Evolutionary conservation across 345 rosid genomes (phyloP), one percentile per base, ranked within the genome.

Genomic region (Pistacia integerrima): DNA sequence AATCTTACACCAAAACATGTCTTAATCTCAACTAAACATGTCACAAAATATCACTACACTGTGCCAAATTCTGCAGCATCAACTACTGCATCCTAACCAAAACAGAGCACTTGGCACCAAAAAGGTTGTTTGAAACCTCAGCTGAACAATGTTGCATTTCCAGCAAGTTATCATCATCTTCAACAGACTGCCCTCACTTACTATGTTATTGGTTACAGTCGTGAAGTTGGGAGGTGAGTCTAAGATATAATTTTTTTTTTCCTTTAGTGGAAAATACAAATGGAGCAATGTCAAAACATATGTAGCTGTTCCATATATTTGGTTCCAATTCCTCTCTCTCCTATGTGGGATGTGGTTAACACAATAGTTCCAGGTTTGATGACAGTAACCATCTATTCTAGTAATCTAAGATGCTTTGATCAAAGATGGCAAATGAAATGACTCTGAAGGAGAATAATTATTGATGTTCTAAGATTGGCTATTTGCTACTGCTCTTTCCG

Each of bases 141-240:
- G 22, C 22, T 22, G 22, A 22, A 0, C 22, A 22, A 22, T 22
- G 22, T 22, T 22, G 22, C 22, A 22, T 22, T 22, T 22, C 22
- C 22, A 22, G 22, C 22, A 22, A 22, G 22, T 22, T 22, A 22
- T 22, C 22, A 22, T 22, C 22, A 22, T 22, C 22, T 22, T 22
- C 22, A 22, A 22, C 22, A 22, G 96, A 86, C 87, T 64, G 77
- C 82, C 41, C 80, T 92, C 9, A 90, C 98, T 28, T 94, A 92
- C 48, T 94, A 84, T 72, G 76, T 85, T 63, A 87, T 90, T 2
- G 98, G 98, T 28, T 90, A 81, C 81, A 90, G 88, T 17, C 96
- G 96, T 8, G 88, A 86, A 35, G 83, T 85, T 5, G 59, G 75
- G 68, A 84, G 95, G 90, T 79, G 59, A 28, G 57, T 60, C 22